These are phyloP conservation scores for Dactylellina parvicollis DNA, from an alignment of 2,329 filamentous ascomycete species.

Conservation along the genomic window DNA sequence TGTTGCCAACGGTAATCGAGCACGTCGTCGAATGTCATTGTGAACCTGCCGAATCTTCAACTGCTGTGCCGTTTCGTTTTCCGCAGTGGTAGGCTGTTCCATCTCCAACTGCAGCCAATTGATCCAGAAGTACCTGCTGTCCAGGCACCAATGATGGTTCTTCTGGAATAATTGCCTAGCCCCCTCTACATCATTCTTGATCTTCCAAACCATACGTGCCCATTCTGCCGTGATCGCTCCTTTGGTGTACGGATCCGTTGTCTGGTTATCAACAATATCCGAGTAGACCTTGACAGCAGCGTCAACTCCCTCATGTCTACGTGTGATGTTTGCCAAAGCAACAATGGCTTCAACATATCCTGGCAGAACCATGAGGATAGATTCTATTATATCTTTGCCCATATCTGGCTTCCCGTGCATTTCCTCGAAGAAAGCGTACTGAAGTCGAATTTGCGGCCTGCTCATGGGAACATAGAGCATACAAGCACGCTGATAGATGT, in stretches of 20 bases:
- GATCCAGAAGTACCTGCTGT: slow-evolving; percentile 88
- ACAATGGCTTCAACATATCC: slow-evolving; percentile 87
- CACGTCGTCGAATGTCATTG: slow-evolving; percentile 77
- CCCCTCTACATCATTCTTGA: slow-evolving; percentile 80
- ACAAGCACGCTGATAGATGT: slow-evolving; percentile 88
- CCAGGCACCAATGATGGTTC: slow-evolving; percentile 83
- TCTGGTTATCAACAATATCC: slow-evolving; percentile 77
- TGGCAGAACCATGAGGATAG: slow-evolving; percentile 77
- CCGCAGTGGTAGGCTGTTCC: slow-evolving; percentile 76
- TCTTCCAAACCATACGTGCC: slow-evolving; percentile 86
- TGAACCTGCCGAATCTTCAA: slow-evolving; percentile 83
- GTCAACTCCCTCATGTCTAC: slow-evolving; percentile 83
- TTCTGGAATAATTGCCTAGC: slow-evolving; percentile 84
- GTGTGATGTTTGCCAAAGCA: slow-evolving; percentile 85
- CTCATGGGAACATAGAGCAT: slow-evolving; percentile 88
- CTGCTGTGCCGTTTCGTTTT: slow-evolving; percentile 73
- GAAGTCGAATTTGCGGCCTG: slow-evolving; percentile 81
- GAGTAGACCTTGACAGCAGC: slow-evolving; percentile 86
- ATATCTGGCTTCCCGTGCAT: slow-evolving; percentile 78
- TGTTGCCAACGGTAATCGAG: slow-evolving; percentile 72
- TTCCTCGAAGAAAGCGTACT: slow-evolving; percentile 96
- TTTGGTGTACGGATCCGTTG: slow-evolving; percentile 80
- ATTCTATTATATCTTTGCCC: slow-evolving; percentile 83
- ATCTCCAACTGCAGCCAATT: slow-evolving; percentile 90
- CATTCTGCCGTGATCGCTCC: slow-evolving; percentile 88